Evolutionary conservation across 169 alveolate genomes (phyloP), one percentile per base, ranked within the genome.

Genomic region (Eimeria praecox): DNA sequence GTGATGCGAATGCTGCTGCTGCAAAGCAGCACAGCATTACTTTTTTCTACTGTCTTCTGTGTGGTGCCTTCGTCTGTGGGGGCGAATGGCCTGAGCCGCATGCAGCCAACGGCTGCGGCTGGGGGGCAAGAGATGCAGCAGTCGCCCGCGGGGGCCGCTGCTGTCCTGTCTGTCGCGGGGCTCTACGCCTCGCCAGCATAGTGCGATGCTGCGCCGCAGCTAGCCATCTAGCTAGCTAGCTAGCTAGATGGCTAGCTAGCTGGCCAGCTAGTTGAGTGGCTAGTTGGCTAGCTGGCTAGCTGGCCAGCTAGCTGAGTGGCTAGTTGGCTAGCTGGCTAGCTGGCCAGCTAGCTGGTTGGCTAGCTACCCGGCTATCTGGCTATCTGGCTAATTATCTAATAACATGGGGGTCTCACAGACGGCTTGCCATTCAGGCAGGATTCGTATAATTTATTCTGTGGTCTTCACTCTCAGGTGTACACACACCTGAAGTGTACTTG

Each of bases 21-120:
- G 6, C 86, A 4, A 75, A 30, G 59, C 54, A 42, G 75, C 92
- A 56, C 56, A 44, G 38, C 54, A 40, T 85, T 30, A 44, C 80
- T 40, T 85, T 59, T 54, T 85, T 85, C 78, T 54, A 44, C 92
- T 85, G 92, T 35, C 5, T 85, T 27, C 92, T 85, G 42, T 85
- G 92, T 22, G 92, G 92, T 22, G 92, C 78, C 22, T 85, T 59
- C 40, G 92, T 56, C 18, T 85, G 92, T 59, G 92, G 92, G 44
- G 78, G 78, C 30, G 92, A 56, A 40, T 33, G 46, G 54, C 92
- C 92, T 30, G 92, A 85, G 38, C 52, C 78, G 54, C 73, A 38
- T 24, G 92, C 92, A 52, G 2, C 56, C 3, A 38, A n/a, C 73
- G 92, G 92, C 56, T 85, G 92, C 22, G 92, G 78, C 30, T 59